Percentiles rank a stretch among this genome's conserved stretches.
phyloP scores from a whole-genome alignment of 1,139 yeast species.

The Yamadazyma atmosphaerica region DNA sequence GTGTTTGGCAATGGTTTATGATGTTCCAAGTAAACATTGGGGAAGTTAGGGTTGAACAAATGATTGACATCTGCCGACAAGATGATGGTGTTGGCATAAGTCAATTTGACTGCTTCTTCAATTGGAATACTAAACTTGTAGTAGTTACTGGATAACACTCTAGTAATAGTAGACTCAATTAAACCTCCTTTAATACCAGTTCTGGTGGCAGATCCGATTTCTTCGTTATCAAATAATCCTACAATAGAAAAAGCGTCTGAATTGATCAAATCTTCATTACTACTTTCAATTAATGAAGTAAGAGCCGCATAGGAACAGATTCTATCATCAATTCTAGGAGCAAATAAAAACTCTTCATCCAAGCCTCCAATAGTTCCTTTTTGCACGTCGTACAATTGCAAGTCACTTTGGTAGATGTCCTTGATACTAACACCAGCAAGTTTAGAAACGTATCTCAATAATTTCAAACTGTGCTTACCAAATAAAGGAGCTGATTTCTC shows the following conservation, averaged over 20 bases:
- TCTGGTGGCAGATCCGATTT: constrained; percentile 43
- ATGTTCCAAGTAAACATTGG: constrained; percentile 33
- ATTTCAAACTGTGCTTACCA: constrained; percentile 37
- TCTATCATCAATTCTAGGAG: constrained; percentile 48
- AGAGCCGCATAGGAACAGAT: constrained; percentile 45
- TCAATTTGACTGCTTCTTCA: constrained; percentile 24
- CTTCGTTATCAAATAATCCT: constrained; percentile 46
- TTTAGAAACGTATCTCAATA: constrained; percentile 35
- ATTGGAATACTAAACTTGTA: constrained; percentile 19
- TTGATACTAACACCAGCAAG: constrained; percentile 27
- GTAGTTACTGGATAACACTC: constrained; percentile 29
- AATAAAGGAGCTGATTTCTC: constrained; percentile 36
- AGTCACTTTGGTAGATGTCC: constrained; percentile 35
- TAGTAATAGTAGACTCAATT: constrained; percentile 34
- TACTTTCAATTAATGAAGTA: constrained; percentile 31
- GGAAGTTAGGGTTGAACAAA: constrained; percentile 46
- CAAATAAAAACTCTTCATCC: constrained; percentile 38
- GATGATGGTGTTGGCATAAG: constrained; percentile 38
- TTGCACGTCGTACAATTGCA: constrained; percentile 45
- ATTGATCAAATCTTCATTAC: constrained; percentile 18
- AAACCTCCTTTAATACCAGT: constrained; percentile 45
- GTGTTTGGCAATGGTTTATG: constrained; percentile 45
- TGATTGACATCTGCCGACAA: constrained; percentile 51
- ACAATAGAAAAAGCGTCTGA: constrained; percentile 37
- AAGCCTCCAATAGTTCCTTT: constrained; percentile 43